phyloP scores from a whole-genome alignment of 2,329 filamentous ascomycete species.

The Chaetothyriales sp. region DNA sequence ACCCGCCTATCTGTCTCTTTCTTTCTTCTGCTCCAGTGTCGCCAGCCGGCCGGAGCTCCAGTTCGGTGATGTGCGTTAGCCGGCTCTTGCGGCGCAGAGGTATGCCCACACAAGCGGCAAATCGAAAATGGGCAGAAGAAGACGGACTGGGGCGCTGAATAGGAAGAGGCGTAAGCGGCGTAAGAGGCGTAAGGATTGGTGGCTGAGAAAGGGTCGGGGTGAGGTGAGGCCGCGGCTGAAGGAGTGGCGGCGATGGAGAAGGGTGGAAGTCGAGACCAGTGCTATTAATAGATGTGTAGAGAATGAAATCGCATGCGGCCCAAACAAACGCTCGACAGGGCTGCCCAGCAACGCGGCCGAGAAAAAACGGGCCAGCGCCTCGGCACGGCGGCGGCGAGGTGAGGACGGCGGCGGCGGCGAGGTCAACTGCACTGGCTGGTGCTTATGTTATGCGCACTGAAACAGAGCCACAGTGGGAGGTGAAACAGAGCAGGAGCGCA shows the following conservation, averaged over 20 bases:
- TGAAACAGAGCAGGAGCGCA: neutral
- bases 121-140: neutral
- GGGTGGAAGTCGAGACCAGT: neutral
- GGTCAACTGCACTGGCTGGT: neutral
- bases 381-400: neutral
- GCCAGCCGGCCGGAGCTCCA: no score
- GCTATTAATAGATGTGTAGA: neutral
- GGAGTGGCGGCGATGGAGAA: neutral
- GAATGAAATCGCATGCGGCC: neutral
- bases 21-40: neutral
- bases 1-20: neutral
- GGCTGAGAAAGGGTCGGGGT: no score
- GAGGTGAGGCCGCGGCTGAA: no score
- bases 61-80: neutral
- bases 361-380: neutral
- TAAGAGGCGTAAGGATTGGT: neutral
- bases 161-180: neutral
- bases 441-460: neutral
- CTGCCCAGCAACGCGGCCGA: neutral
- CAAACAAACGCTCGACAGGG: neutral
- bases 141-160: neutral
- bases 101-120: neutral
- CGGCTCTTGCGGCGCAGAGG: neutral
- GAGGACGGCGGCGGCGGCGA: neutral
- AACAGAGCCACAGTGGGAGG: no score